phyloP scores from a whole-genome alignment of 1,284 basidiomycete genomes.

The Sutorius eximius region DNA sequence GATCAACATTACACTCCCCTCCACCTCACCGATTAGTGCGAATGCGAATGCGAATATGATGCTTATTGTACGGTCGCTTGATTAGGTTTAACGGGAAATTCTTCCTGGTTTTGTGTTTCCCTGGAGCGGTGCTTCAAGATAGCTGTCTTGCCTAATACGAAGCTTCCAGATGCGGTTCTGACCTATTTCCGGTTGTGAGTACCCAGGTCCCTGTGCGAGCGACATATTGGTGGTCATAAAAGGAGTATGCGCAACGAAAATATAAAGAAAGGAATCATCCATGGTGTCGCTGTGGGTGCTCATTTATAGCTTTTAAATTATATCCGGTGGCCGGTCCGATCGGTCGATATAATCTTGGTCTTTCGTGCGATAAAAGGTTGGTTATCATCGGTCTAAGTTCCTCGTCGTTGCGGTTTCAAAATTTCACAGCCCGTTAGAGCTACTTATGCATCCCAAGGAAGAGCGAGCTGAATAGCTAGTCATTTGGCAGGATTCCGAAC shows the following conservation, averaged over 20 bases:
- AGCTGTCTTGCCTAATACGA: not conserved
- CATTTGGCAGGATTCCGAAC: too few relatives aligned
- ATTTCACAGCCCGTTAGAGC: too few relatives aligned
- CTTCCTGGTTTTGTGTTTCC: not conserved
- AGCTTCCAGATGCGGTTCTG: not conserved
- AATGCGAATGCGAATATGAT: not conserved
- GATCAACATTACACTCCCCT: not conserved
- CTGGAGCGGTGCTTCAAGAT: not conserved
- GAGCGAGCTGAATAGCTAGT: not conserved
- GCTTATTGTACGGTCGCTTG: not conserved
- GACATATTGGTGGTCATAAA: too few relatives aligned
- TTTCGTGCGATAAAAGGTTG: not conserved
- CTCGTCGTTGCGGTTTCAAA: too few relatives aligned
- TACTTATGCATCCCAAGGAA: not conserved
- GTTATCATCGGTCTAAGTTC: not conserved
- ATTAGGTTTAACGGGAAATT: not conserved
- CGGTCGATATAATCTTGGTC: too few relatives aligned
- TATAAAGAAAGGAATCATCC: not conserved
- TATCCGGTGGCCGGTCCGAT: not conserved
- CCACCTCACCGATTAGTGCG: not conserved
- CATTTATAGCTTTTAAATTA: not conserved
- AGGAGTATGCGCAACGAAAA: too few relatives aligned
- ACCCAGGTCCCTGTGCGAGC: not conserved
- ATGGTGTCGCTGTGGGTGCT: not conserved
- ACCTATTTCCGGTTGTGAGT: not conserved